These are phyloP conservation scores for Cryptosporidium sp. DNA, from an alignment of 169 alveolate genomes.

Conservation along the genomic window DNA sequence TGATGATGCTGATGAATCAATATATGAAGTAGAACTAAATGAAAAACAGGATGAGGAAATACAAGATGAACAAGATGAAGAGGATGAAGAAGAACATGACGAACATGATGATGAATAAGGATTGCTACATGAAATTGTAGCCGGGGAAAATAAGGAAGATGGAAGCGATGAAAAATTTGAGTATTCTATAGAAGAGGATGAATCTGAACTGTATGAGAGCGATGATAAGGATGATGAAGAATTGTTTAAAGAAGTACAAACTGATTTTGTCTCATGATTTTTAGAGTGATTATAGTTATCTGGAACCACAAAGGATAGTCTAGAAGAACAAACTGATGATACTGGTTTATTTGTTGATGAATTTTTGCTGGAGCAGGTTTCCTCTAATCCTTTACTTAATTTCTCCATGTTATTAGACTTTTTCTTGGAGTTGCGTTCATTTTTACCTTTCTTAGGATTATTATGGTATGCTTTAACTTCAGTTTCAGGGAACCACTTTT, in stretches of 20 bases:
- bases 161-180: slow-evolving; percentile 5
- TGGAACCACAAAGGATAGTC: slow-evolving; percentile 14
- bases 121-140: background rate
- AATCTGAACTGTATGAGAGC: background rate
- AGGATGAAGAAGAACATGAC: slow-evolving; percentile 18
- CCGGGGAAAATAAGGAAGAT: background rate
- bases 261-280: background rate
- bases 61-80: slow-evolving; percentile 32
- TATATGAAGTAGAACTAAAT: slow-evolving; percentile 9
- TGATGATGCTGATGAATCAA: slow-evolving; percentile 1
- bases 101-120: slow-evolving; percentile 9
- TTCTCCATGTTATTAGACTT: background rate
- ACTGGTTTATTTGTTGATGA: background rate
- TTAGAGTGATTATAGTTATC: background rate
- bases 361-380: background rate
- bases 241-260: background rate
- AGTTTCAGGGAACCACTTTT: slow-evolving; percentile 61
- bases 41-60: slow-evolving; percentile 42
- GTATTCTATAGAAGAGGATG: background rate
- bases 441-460: background rate
- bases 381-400: background rate
- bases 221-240: slow-evolving; percentile 16
- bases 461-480: background rate
- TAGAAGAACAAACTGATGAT: slow-evolving; percentile 15
- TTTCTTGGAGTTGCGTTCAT: background rate